Evolutionary conservation across 2,329 filamentous ascomycete species (phyloP).

Genomic region (Emmonsiellopsis sp.): DNA sequence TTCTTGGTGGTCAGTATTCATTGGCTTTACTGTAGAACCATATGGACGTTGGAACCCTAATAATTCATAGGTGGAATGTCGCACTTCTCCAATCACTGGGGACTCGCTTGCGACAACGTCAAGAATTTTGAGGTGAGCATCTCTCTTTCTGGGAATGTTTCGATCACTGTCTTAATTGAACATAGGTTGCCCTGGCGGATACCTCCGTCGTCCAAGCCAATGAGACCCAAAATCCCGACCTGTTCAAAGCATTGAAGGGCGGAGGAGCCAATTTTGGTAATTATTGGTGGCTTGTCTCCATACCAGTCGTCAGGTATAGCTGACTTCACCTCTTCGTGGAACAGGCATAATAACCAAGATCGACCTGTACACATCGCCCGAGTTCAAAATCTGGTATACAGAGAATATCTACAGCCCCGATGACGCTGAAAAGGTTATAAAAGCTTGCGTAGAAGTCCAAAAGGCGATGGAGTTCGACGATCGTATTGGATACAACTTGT

Average conservation of each 20-base stretch:
- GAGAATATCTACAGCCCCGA: conserved; percentile 8
- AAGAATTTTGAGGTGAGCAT: not conserved
- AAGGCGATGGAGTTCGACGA: not conserved
- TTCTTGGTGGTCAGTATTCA: conserved; percentile 1
- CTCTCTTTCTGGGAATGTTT: not conserved
- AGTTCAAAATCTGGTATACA: conserved; percentile 10
- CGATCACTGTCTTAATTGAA: not conserved
- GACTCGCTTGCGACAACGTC: not conserved
- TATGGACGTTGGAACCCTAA: not conserved
- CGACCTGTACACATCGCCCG: conserved; percentile 16
- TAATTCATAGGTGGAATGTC: not conserved
- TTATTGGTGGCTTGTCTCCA: not conserved
- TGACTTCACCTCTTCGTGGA: conserved; percentile 13
- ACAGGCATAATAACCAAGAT: conserved; percentile 22
- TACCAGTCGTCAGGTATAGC: not conserved
- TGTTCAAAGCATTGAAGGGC: conserved; percentile 39
- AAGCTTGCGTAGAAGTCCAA: not conserved
- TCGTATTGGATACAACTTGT: not conserved
- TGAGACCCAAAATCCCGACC: conserved; percentile 34
- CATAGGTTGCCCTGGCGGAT: conserved; percentile 27
- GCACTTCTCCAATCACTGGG: not conserved
- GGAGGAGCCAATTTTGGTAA: conserved; percentile 30
- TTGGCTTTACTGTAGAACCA: not conserved
- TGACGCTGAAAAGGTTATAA: not conserved
- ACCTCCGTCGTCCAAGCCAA: conserved; percentile 29